These are phyloP conservation scores for Russula ochroleuca DNA, from an alignment of 768 basidiomycete species.

Conservation along the genomic window DNA sequence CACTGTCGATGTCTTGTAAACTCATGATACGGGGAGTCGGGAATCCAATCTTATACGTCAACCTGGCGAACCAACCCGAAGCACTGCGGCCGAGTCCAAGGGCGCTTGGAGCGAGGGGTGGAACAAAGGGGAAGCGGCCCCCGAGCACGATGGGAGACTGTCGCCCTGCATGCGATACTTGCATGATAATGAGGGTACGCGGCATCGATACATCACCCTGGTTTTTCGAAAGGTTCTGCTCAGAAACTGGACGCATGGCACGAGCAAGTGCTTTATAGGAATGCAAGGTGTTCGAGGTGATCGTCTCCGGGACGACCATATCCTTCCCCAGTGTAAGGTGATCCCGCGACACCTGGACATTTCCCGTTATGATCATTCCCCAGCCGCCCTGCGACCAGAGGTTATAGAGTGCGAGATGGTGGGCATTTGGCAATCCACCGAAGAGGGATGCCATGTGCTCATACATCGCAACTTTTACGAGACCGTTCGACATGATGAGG, in stretches of 20 bases:
- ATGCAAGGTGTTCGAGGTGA: slow-evolving; percentile 42
- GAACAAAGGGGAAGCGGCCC: slow-evolving; percentile 54
- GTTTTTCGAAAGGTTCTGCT: not conserved
- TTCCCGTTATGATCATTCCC: slow-evolving; percentile 89
- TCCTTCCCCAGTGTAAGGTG: slow-evolving; percentile 75
- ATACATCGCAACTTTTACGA: slow-evolving; percentile 77
- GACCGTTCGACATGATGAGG: slow-evolving; percentile 18
- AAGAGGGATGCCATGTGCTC: slow-evolving; percentile 66
- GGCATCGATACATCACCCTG: not conserved
- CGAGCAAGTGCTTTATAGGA: slow-evolving; percentile 51
- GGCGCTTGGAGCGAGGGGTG: slow-evolving; percentile 70
- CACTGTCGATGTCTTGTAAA: slow-evolving; percentile 52
- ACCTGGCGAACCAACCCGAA: slow-evolving; percentile 33
- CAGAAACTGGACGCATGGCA: slow-evolving; percentile 43
- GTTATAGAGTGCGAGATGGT: slow-evolving; percentile 62
- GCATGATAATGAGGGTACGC: slow-evolving; percentile 51
- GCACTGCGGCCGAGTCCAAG: slow-evolving; percentile 42
- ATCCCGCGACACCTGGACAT: slow-evolving; percentile 59
- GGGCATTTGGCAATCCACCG: slow-evolving; percentile 68
- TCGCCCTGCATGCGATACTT: slow-evolving; percentile 77
- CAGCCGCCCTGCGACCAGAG: slow-evolving; percentile 72
- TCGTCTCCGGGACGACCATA: slow-evolving; percentile 48
- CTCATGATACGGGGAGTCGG: slow-evolving; percentile 62
- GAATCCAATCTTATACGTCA: slow-evolving; percentile 51
- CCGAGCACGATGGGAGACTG: slow-evolving; percentile 75